These are phyloP conservation scores for Clarireedia homoeocarpa DNA, from an alignment of 2,329 filamentous ascomycete genomes.

Conservation along the genomic window DNA sequence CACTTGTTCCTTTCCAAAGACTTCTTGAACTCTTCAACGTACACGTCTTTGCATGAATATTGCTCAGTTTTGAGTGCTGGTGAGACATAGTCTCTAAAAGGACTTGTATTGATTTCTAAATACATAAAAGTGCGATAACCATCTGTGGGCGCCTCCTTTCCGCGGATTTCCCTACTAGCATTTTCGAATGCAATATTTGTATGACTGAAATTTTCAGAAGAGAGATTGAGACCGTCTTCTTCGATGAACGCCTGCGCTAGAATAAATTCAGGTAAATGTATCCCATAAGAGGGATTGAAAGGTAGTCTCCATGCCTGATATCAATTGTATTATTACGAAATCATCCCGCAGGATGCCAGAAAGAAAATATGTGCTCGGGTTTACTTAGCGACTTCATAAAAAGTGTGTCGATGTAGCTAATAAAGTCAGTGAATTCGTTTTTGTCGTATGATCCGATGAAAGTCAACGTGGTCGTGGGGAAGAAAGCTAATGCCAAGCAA, in stretches of 20 bases:
- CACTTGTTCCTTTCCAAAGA: no score
- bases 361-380: slow-evolving; percentile 13
- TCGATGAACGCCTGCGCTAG: slow-evolving; percentile 14
- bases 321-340: slow-evolving; percentile 12
- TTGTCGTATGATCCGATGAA: neutral
- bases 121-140: slow-evolving; percentile 20
- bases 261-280: slow-evolving; percentile 2
- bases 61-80: no score
- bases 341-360: slow-evolving; percentile 7
- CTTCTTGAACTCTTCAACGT: no score
- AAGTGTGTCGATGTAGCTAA: neutral
- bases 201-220: neutral
- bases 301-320: slow-evolving; percentile 11
- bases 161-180: slow-evolving; percentile 9
- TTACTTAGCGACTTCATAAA: slow-evolving; percentile 13
- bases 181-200: neutral
- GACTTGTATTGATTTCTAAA: slow-evolving; percentile 16
- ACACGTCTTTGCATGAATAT: no score
- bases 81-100: slow-evolving; percentile 15
- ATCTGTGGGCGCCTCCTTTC: slow-evolving; percentile 14
- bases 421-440: neutral
- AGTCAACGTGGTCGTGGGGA: neutral
- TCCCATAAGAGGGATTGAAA: neutral
- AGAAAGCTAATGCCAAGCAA: slow-evolving; percentile 3
- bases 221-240: slow-evolving; percentile 9